Evolutionary conservation across 2,329 filamentous ascomycete species (phyloP).

Genomic region (Colletotrichum liaoningense): DNA sequence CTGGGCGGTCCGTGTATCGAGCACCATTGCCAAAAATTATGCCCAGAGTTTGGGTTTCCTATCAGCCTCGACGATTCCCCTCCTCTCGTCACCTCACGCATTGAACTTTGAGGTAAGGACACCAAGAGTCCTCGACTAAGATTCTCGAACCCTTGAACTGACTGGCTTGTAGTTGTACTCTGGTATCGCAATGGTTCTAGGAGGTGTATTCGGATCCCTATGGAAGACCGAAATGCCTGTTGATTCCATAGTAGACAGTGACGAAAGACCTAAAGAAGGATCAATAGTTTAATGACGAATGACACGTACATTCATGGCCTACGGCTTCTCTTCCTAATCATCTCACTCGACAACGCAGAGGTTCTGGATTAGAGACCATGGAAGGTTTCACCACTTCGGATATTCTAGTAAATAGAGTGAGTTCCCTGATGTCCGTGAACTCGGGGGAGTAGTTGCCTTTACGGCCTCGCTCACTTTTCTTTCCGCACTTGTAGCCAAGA

Average conservation of each 20-base stretch:
- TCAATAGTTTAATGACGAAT: background rate
- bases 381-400: background rate
- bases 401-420: slow-evolving; percentile 1
- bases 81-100: background rate
- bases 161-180: background rate
- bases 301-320: slow-evolving; percentile 7
- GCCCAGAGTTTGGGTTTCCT: background rate
- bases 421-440: slow-evolving; percentile 12
- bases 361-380: background rate
- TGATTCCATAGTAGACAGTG: background rate
- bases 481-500: background rate
- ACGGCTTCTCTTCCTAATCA: background rate
- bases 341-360: background rate
- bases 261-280: background rate
- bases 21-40: background rate
- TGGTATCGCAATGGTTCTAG: background rate
- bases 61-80: background rate
- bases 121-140: background rate
- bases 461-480: slow-evolving; percentile 11
- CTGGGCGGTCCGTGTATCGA: background rate
- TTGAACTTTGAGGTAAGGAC: background rate
- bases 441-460: slow-evolving; percentile 4
- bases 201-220: background rate
- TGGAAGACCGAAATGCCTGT: background rate
- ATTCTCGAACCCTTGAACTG: background rate